Evolutionary conservation across 495 filamentous ascomycete species (phyloP).

Genomic region (Staphylotrichum tortipilum): DNA sequence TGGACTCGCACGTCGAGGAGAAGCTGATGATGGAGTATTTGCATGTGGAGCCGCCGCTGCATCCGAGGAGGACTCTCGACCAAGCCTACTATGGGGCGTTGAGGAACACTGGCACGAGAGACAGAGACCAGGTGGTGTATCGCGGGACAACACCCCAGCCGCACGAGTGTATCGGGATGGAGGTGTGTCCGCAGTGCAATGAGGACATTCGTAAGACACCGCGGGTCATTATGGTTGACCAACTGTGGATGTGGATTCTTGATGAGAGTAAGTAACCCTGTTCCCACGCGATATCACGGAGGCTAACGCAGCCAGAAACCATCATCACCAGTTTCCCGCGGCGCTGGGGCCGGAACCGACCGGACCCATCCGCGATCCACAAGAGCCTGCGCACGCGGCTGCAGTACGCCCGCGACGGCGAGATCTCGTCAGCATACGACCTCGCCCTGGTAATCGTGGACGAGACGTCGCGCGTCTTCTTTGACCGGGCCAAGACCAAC

Average conservation of each 20-base stretch:
- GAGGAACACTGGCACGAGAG: constrained; percentile 47
- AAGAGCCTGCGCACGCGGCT: constrained; percentile 41
- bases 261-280: constrained; percentile 35
- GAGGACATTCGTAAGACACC: constrained; percentile 37
- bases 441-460: constrained; percentile 53
- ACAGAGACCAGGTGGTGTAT: constrained; percentile 59
- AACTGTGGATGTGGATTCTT: constrained; percentile 60
- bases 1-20: constrained; percentile 39
- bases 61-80: constrained; percentile 56
- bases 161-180: constrained; percentile 14
- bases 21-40: constrained; percentile 52
- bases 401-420: constrained; percentile 33
- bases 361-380: constrained; percentile 54
- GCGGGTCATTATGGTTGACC: constrained; percentile 61
- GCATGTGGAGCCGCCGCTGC: constrained; percentile 46
- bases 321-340: constrained; percentile 58
- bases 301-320: constrained; percentile 24
- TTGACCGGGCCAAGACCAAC: constrained; percentile 43
- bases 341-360: constrained; percentile 54
- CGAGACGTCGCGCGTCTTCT: constrained; percentile 53
- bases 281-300: no score
- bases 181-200: constrained; percentile 16
- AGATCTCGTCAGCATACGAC: constrained; percentile 56
- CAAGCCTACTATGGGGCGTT: constrained; percentile 59
- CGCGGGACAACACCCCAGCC: constrained; percentile 27